Percentiles rank a stretch among this genome's conserved stretches.
These are phyloP conservation scores for Guadua angustifolia DNA, from an alignment of 176 grass and related monocot genomes.

Conservation along the genomic window DNA sequence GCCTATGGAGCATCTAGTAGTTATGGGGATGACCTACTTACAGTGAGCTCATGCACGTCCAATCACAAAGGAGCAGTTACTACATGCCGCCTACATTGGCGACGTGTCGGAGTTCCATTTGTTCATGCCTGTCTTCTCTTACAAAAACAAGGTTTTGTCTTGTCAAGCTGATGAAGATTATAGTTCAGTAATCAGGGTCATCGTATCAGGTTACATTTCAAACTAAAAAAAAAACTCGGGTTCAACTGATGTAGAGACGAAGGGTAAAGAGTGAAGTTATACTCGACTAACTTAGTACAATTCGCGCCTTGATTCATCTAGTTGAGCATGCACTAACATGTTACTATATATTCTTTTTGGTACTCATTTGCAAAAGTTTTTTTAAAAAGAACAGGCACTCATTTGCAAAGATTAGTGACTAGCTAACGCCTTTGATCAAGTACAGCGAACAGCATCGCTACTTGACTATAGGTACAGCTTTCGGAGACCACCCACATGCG, in stretches of 20 bases:
- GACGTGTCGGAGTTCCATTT: slow-evolving; percentile 41
- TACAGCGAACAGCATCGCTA: neutral
- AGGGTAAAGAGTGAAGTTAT: too few relatives aligned
- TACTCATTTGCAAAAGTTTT: neutral
- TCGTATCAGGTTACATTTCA: neutral
- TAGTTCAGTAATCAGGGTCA: neutral
- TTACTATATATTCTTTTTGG: neutral
- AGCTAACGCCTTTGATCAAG: neutral
- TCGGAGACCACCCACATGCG: too few relatives aligned
- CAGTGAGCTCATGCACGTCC: slow-evolving; percentile 43
- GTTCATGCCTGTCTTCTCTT: neutral
- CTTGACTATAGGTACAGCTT: too few relatives aligned
- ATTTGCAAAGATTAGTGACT: neutral
- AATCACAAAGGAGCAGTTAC: slow-evolving; percentile 23
- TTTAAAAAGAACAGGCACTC: neutral
- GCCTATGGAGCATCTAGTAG: slow-evolving; percentile 35
- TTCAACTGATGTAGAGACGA: neutral
- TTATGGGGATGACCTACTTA: slow-evolving; percentile 24
- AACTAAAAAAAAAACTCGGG: neutral
- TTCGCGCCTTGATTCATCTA: neutral
- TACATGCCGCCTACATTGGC: neutral
- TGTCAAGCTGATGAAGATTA: neutral
- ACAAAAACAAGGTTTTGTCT: neutral
- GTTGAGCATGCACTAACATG: neutral
- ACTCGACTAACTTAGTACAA: neutral